These are phyloP conservation scores for Teunomyces lycoperdinae DNA, from an alignment of 805 yeast genomes.

Conservation along the genomic window DNA sequence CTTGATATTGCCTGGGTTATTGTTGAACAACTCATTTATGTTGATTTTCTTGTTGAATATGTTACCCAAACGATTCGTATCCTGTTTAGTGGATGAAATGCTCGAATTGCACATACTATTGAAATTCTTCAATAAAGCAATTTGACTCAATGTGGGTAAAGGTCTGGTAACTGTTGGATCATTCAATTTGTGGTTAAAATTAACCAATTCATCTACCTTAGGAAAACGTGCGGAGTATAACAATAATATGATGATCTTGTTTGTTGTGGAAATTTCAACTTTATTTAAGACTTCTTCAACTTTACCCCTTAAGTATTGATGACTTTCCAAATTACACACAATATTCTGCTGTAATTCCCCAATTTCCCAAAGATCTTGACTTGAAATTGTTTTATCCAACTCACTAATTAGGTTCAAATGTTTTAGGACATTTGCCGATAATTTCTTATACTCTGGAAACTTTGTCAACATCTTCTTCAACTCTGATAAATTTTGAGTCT, in stretches of 20 bases:
- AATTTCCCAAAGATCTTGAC: constrained; percentile 69
- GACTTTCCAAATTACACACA: constrained; percentile 49
- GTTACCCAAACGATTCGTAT: constrained; percentile 20
- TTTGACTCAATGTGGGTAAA: constrained; percentile 33
- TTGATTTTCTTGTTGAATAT: constrained; percentile 33
- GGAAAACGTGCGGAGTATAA: constrained; percentile 76
- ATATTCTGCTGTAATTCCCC: constrained; percentile 89
- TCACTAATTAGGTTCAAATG: constrained; percentile 91
- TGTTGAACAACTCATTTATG: constrained; percentile 28
- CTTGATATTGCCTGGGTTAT: constrained; percentile 21
- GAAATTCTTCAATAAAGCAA: constrained; percentile 29
- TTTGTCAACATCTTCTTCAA: constrained; percentile 89
- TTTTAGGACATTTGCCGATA: constrained; percentile 84
- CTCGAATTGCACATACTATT: constrained; percentile 19
- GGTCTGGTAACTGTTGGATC: constrained; percentile 29
- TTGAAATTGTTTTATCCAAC: constrained; percentile 69
- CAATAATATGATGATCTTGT: constrained; percentile 70
- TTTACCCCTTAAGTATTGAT: constrained; percentile 44
- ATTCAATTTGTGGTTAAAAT: constrained; percentile 24
- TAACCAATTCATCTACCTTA: constrained; percentile 22
- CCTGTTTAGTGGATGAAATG: constrained; percentile 7
- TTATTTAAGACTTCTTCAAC: constrained; percentile 52
- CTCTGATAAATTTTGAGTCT: constrained; percentile 69
- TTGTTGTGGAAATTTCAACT: constrained; percentile 42
- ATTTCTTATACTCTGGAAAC: constrained; percentile 88